These are phyloP conservation scores for Sclerotinia trifoliorum DNA, from an alignment of 2,329 filamentous ascomycete genomes.

Conservation along the genomic window DNA sequence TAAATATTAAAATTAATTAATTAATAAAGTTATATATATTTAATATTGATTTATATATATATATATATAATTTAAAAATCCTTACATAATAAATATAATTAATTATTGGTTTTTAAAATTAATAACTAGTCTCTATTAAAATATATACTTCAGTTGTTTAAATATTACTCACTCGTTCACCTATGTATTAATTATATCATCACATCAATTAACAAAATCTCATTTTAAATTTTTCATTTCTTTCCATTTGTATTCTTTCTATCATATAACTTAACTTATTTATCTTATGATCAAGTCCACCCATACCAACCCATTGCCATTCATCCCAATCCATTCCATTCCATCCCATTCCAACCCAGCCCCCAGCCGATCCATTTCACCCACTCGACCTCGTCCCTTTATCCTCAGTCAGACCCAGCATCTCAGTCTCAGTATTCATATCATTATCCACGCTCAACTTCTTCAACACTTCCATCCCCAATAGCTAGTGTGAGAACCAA, in stretches of 20 bases:
- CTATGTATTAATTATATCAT: no score
- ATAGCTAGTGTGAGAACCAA: background rate
- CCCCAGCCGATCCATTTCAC: background rate
- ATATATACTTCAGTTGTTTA: no score
- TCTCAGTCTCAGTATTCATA: background rate
- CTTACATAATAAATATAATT: no score
- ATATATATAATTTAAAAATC: no score
- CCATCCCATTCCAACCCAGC: no score
- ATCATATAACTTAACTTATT: background rate
- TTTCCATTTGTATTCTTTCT: constrained; percentile 15
- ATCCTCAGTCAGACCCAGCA: background rate
- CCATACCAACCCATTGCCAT: background rate
- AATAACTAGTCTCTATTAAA: no score
- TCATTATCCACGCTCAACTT: background rate
- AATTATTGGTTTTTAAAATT: no score
- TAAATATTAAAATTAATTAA: no score
- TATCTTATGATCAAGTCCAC: constrained; percentile 8
- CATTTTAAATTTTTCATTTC: background rate
- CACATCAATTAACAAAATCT: no score
- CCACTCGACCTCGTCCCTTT: background rate
- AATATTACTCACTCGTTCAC: no score
- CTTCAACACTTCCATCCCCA: background rate
- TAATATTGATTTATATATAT: no score
- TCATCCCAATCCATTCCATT: background rate
- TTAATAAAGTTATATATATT: no score